These are phyloP conservation scores for Penicillium sp. DNA, from an alignment of 2,329 filamentous ascomycete species.

Conservation along the genomic window DNA sequence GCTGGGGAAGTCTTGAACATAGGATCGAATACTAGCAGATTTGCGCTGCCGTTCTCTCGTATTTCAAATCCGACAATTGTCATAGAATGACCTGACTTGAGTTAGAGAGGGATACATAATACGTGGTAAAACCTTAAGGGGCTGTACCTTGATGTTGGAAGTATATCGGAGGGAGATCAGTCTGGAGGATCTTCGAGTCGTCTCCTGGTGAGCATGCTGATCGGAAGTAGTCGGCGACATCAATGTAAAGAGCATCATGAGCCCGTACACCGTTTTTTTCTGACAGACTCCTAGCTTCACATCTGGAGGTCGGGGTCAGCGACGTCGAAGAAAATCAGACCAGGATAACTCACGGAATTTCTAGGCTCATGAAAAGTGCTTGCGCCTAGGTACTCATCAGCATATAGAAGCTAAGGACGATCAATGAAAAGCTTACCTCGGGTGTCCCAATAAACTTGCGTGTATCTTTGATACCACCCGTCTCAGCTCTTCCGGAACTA, in stretches of 20 bases:
- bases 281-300: conserved; percentile 61
- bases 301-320: conserved; percentile 37
- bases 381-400: conserved; percentile 58
- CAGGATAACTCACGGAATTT: conserved; percentile 58
- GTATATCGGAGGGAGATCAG: conserved; percentile 78
- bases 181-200: conserved; percentile 62
- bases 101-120: neutral
- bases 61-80: conserved; percentile 84
- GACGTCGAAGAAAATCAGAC: neutral
- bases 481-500: conserved; percentile 69
- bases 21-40: conserved; percentile 85
- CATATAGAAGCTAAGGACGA: neutral
- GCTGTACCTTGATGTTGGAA: conserved; percentile 72
- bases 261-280: conserved; percentile 47
- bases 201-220: conserved; percentile 49
- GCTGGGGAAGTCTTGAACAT: conserved; percentile 68
- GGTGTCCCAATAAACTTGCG: conserved; percentile 94
- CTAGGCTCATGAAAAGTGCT: conserved; percentile 69
- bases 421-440: conserved; percentile 57
- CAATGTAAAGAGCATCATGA: conserved; percentile 60
- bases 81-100: conserved; percentile 73
- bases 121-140: neutral
- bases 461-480: conserved; percentile 81
- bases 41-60: conserved; percentile 59
- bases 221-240: conserved; percentile 73